Evolutionary conservation across 2,329 filamentous ascomycete species (phyloP), one percentile per base, ranked within the genome.

Genomic region (Didymella segeticola): DNA sequence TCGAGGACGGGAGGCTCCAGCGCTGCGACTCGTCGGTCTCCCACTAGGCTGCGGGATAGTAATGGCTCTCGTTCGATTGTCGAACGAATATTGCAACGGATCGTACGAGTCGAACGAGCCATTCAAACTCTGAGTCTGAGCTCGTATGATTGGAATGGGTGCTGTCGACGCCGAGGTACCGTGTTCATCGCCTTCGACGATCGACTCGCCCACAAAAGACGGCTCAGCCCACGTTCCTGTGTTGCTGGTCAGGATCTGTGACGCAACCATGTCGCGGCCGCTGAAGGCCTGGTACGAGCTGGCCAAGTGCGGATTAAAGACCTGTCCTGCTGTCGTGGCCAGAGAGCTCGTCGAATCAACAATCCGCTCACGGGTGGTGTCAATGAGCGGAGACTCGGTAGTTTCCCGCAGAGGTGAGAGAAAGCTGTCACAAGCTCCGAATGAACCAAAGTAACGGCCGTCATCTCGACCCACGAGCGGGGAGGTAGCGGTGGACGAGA

Each of bases 81-180:
- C 58, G 17, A 33, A 10, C 19, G 25, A 27, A 10, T 23, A 17
- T 8, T 58, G 56, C 50, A 39, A 7, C 27, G 10, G 56, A 59
- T 46, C 47, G 62, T 27, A 57, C 43, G 34, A 58, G 30, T 42
- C 27, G 48, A 59, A 27, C 54, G 63, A 60, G 20, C 47, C 54
- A 20, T 63, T 58, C 34, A 57, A 57, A 33, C 59, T 60, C 19
- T 64, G 61, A 7, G 61, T 22, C 26, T 60, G 50, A 5, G 57
- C 25, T 11, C 66, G 64, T 15, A 69, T 68, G n/a, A 73, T 74
- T 11, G 68, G 57, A 20, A 73, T 73, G 2, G 68, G 68, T 8
- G 66, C 66, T 17, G 57, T 57, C 19, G 62, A 60, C 20, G 63
- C 58, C 19, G 39, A 37, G 20, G 5, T 23, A 20, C 49, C 47